These are phyloP conservation scores for Aschersonia sp. DNA, from an alignment of 2,329 filamentous ascomycete species.

Conservation along the genomic window DNA sequence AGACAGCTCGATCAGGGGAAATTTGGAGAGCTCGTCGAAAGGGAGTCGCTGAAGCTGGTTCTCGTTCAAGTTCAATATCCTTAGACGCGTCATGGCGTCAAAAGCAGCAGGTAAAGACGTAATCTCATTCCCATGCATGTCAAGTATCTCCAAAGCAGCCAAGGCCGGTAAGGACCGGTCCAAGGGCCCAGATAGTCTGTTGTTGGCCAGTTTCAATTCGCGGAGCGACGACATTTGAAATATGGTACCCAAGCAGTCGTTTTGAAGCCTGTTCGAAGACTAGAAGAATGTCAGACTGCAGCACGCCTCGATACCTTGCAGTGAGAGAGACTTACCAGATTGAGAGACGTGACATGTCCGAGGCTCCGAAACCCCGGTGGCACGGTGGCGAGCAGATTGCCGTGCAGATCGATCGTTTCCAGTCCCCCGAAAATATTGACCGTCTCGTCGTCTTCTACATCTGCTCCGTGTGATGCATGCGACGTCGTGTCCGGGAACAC, in stretches of 20 bases:
- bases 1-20: conserved; percentile 60
- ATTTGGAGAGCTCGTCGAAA: conserved; percentile 48
- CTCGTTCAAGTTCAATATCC: conserved; percentile 63
- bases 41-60: conserved; percentile 63
- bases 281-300: conserved; percentile 17
- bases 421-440: conserved; percentile 71
- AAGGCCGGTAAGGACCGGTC: conserved; percentile 49
- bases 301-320: background rate
- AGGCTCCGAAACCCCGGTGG: conserved; percentile 65
- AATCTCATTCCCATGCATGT: conserved; percentile 69
- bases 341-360: conserved; percentile 61
- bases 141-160: conserved; percentile 59
- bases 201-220: conserved; percentile 71
- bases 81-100: conserved; percentile 51
- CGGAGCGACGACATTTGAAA: conserved; percentile 56
- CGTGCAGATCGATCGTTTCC: conserved; percentile 72
- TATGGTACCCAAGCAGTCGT: conserved; percentile 57
- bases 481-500: conserved; percentile 63
- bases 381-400: conserved; percentile 59
- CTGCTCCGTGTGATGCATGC: conserved; percentile 25
- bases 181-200: conserved; percentile 55
- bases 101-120: conserved; percentile 54
- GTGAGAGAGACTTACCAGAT: conserved; percentile 45
- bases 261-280: conserved; percentile 70
- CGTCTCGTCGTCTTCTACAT: conserved; percentile 49